Evolutionary conservation across 345 rosid genomes (phyloP), one percentile per base, ranked within the genome.

Genomic region (Brassica cretica): DNA sequence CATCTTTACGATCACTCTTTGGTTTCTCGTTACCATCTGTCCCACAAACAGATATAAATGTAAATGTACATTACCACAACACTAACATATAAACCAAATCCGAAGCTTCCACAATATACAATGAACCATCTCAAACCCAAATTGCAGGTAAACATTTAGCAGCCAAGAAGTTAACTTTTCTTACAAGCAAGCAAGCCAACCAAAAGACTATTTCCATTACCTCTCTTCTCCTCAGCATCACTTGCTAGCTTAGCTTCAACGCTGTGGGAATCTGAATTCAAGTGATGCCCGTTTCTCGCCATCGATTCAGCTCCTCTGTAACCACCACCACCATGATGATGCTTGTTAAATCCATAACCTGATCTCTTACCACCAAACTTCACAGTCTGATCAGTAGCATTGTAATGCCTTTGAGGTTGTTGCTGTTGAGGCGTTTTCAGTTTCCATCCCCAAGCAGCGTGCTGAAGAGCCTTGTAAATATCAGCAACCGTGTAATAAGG

Each of bases 401-500:
- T 64, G 72, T 74, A 69, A 70, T 80, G 80, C 80, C 83, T 80
- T 18, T 74, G 82, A 74, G 60, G 71, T 1, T 14, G 49, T 9
- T 41, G 55, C 6, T 14, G 55, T 5, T 46, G 53, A 46, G 53
- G 53, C 55, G 55, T 49, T 5, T 51, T 51, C 8, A n/a, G 92
- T 55, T 87, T 91, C 51, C 83, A 76, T 77, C 80, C 79, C 87
- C 85, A 80, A 1, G 86, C 83, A n/a, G 82, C 90, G 69, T 91
- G 94, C 21, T 93, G 95, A 72, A 95, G 82, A 10, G 88, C 80
- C 18, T 84, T 66, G 16, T 79, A 33, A 37, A 95, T 89, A 66
- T 93, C 98, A 0, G 81, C 80, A 6, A 89, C 78, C 0, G 99
- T 81, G 66, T 78, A 89, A 74, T 85, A 91, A 66, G 89, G 99